Percentiles rank a stretch among this genome's conserved stretches.
phyloP scores from a whole-genome alignment of 306 rosid genomes.

The Fragaria vesca region DNA sequence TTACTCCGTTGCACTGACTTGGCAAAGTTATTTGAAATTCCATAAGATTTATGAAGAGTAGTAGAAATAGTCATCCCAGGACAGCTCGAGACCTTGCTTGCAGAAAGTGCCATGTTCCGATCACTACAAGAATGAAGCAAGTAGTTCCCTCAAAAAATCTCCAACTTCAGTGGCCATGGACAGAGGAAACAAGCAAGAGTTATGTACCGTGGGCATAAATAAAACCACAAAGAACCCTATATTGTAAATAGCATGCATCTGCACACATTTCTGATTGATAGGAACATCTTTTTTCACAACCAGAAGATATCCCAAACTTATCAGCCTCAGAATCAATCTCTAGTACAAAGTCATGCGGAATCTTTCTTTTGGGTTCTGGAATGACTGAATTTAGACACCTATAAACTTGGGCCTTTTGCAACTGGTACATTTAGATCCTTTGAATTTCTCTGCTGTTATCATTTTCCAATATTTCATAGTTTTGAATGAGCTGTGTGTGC shows the following conservation, averaged over 20 bases:
- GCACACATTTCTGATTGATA: background rate
- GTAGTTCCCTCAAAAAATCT: conserved; percentile 33
- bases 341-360: background rate
- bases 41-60: conserved; percentile 41
- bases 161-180: conserved; percentile 28
- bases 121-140: conserved; percentile 33
- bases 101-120: conserved; percentile 58
- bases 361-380: background rate
- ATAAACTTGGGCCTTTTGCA: too few species aligned
- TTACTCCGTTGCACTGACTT: conserved; percentile 43
- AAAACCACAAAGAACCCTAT: background rate
- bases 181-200: conserved; percentile 24
- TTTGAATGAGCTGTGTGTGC: too few species aligned
- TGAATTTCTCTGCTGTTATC: too few species aligned
- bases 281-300: background rate
- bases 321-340: background rate
- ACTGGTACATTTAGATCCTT: too few species aligned
- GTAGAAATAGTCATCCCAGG: conserved; percentile 51
- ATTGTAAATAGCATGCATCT: background rate
- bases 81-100: conserved; percentile 62
- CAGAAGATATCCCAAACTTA: background rate
- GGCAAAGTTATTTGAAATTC: conserved; percentile 37
- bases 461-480: too few species aligned
- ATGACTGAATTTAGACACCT: background rate
- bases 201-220: conserved; percentile 3